Percentiles rank a stretch among this genome's conserved stretches.
These are phyloP conservation scores for Pleurotus platypus DNA, from an alignment of 768 basidiomycete genomes.

Conservation along the genomic window DNA sequence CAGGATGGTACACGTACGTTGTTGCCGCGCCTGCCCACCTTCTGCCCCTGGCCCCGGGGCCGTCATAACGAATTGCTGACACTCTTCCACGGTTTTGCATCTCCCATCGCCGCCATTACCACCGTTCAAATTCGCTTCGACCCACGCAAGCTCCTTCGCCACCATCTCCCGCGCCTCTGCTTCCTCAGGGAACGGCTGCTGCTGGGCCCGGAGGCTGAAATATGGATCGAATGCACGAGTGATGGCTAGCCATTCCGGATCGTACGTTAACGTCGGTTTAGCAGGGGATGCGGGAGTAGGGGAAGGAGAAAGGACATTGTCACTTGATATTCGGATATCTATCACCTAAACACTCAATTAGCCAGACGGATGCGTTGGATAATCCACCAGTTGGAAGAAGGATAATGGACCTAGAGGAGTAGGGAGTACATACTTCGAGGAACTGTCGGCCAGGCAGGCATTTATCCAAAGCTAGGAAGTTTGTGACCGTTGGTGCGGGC, in stretches of 20 bases:
- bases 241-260: conserved; percentile 94
- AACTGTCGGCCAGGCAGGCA: conserved; percentile 75
- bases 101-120: conserved; percentile 18
- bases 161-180: conserved; percentile 51
- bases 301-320: conserved; percentile 1
- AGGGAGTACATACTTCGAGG: conserved; percentile 57
- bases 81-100: conserved; percentile 41
- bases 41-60: conserved; percentile 50
- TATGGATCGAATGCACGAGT: conserved; percentile 81
- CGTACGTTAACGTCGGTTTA: conserved; percentile 55
- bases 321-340: conserved; percentile 42
- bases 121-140: conserved; percentile 49
- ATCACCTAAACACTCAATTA: conserved; percentile 41
- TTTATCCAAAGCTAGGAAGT: conserved; percentile 89
- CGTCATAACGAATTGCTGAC: conserved; percentile 68
- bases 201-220: conserved; percentile 52
- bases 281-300: neutral
- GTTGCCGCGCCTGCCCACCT: conserved; percentile 25
- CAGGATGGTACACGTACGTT: conserved; percentile 27
- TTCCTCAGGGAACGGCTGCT: conserved; percentile 59
- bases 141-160: conserved; percentile 60
- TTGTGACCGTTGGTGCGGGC: conserved; percentile 40
- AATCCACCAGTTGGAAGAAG: too few species aligned
- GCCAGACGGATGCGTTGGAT: too few species aligned
- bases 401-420: neutral